A percentile compares a stretch with the other conserved stretches of the same genome.
phyloP scores from a whole-genome alignment of 2,329 filamentous ascomycete genomes.

The Zymoseptoria crescenta region DNA sequence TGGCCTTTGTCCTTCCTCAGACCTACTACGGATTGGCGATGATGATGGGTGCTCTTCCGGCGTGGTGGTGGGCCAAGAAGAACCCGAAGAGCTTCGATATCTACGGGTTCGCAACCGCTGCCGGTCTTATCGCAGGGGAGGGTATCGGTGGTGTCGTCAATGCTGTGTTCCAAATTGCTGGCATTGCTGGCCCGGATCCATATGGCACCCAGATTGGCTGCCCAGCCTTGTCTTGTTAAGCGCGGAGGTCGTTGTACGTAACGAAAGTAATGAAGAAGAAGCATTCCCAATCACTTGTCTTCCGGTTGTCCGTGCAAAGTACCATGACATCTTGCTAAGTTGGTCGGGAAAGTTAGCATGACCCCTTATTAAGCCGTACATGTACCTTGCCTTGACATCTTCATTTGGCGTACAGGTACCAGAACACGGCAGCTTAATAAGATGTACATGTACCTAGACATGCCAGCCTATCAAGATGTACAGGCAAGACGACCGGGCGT shows the following conservation, averaged over 20 bases:
- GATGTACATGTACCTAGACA: no score
- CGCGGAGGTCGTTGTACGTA: not conserved
- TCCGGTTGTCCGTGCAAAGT: not conserved
- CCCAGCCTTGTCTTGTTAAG: slow-evolving; percentile 30
- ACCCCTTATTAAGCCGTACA: not conserved
- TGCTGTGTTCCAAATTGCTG: slow-evolving; percentile 44
- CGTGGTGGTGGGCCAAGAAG: slow-evolving; percentile 49
- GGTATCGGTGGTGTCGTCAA: slow-evolving; percentile 58
- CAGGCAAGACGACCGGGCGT: no score
- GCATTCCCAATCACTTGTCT: not conserved
- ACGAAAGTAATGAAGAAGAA: not conserved
- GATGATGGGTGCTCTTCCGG: slow-evolving; percentile 47
- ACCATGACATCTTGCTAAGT: no score
- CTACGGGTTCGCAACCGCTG: slow-evolving; percentile 51
- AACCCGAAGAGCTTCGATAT: slow-evolving; percentile 48
- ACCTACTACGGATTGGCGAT: slow-evolving; percentile 54
- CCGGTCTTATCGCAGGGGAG: slow-evolving; percentile 56
- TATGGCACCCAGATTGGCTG: slow-evolving; percentile 39
- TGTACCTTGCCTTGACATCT: not conserved
- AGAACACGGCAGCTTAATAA: no score
- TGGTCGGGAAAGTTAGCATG: not conserved
- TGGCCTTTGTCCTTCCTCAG: slow-evolving; percentile 51
- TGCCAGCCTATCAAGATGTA: no score
- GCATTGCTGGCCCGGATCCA: slow-evolving; percentile 33
- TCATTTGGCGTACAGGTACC: not conserved